Percentiles rank a stretch among this genome's conserved stretches.
phyloP scores from a whole-genome alignment of 148 eudicot genomes.

The Camellia japonica region DNA sequence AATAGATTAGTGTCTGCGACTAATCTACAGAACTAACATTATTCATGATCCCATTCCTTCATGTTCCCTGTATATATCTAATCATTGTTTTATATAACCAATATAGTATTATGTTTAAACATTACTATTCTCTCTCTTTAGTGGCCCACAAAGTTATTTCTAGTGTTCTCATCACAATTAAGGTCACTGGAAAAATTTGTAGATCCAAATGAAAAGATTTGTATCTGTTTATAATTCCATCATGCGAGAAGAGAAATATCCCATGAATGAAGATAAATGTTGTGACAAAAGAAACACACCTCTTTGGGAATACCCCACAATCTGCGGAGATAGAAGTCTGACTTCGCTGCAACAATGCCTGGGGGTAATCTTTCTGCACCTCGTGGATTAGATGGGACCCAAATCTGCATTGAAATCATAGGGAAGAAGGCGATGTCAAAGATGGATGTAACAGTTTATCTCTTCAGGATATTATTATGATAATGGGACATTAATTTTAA shows the following conservation, averaged over 20 bases:
- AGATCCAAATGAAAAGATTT: background rate
- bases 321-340: constrained; percentile 33
- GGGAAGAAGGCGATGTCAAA: background rate
- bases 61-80: background rate
- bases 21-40: background rate
- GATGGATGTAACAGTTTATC: background rate
- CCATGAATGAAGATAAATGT: background rate
- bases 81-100: background rate
- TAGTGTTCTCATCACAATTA: background rate
- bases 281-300: constrained; percentile 14
- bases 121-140: background rate
- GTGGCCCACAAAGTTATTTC: background rate
- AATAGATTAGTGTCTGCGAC: background rate
- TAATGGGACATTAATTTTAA: background rate
- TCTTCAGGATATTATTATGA: background rate
- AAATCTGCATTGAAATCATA: constrained; percentile 23
- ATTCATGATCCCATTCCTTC: background rate
- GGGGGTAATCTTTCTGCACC: constrained; percentile 40
- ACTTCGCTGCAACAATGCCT: constrained; percentile 26
- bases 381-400: constrained; percentile 31
- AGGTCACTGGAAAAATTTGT: background rate
- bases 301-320: constrained; percentile 32
- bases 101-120: background rate
- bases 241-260: background rate
- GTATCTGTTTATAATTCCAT: background rate